Percentiles rank a stretch among this genome's conserved stretches.
phyloP scores from a whole-genome alignment of 495 filamentous ascomycete species.

The Xylaria intraflava region DNA sequence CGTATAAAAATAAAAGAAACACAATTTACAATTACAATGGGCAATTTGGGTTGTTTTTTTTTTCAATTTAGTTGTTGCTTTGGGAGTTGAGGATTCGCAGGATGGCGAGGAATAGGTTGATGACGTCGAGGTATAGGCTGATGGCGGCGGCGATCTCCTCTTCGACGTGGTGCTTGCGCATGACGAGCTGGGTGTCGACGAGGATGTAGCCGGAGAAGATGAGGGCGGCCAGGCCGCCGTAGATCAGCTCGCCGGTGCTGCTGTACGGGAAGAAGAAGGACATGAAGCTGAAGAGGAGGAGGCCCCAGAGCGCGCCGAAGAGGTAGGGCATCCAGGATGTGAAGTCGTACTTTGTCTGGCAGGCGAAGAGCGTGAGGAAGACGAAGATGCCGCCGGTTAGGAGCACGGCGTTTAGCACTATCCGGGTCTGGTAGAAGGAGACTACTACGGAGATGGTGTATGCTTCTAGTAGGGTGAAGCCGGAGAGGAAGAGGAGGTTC shows the following conservation, averaged over 20 bases:
- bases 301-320: constrained; percentile 80
- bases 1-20: too few species aligned
- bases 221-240: constrained; percentile 71
- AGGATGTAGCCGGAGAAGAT: constrained; percentile 92
- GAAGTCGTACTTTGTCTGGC: constrained; percentile 98
- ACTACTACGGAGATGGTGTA: constrained; percentile 90
- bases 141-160: constrained; percentile 98
- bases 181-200: constrained; percentile 90
- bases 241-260: constrained; percentile 73
- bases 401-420: constrained; percentile 85
- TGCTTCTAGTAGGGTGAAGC: constrained; percentile 87
- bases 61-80: constrained; percentile 62
- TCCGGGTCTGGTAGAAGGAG: constrained; percentile 70
- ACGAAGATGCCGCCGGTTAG: constrained; percentile 92
- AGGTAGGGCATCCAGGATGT: constrained; percentile 94
- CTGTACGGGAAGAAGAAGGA: constrained; percentile 73
- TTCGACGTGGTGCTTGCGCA: constrained; percentile 94
- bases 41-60: neutral
- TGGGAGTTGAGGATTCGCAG: constrained; percentile 85
- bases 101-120: constrained; percentile 94
- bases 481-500: constrained; percentile 87
- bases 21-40: too few species aligned
- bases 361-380: constrained; percentile 86
- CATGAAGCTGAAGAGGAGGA: constrained; percentile 91
- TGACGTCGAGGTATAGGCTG: constrained; percentile 89